These are phyloP conservation scores for Trichophyton benhamiae DNA, from an alignment of 2,329 filamentous ascomycete species.

Conservation along the genomic window DNA sequence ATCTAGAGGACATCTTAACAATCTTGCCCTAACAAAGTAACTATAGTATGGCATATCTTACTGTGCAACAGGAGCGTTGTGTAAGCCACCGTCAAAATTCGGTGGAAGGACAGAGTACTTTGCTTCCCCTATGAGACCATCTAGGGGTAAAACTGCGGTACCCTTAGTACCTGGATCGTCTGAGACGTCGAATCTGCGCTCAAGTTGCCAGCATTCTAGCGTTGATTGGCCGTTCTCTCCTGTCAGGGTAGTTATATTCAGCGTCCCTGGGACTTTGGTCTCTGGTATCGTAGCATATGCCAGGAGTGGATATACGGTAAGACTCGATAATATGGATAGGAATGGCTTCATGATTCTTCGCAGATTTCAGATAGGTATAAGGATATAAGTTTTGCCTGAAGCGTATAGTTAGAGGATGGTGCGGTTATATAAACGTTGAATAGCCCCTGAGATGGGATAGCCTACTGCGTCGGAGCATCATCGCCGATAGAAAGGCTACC, in stretches of 20 bases:
- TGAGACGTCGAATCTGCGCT: slow-evolving; percentile 25
- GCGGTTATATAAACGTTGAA: neutral
- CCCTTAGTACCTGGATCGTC: slow-evolving; percentile 24
- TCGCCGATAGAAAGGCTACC: neutral
- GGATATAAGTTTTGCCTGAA: neutral
- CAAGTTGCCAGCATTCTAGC: slow-evolving; percentile 38
- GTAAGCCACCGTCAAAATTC: slow-evolving; percentile 29
- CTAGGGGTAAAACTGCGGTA: slow-evolving; percentile 22
- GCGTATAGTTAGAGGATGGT: too few relatives aligned
- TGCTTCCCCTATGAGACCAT: slow-evolving; percentile 21
- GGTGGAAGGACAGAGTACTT: slow-evolving; percentile 30
- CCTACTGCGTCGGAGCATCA: neutral
- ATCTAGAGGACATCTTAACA: slow-evolving; percentile 14
- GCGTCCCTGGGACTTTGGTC: neutral
- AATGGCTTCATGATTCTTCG: neutral
- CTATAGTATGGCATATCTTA: slow-evolving; percentile 16
- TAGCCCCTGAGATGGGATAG: neutral
- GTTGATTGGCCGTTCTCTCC: slow-evolving; percentile 22
- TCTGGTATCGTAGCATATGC: neutral
- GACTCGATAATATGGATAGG: neutral
- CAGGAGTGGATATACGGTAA: neutral
- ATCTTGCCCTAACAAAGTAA: neutral
- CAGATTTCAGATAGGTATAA: too few relatives aligned
- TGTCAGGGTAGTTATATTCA: neutral
- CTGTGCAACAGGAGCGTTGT: slow-evolving; percentile 35